Percentiles rank a stretch among this genome's conserved stretches.
Conservation (phyloP, 2,329 filamentous ascomycete species). For the Penicillium capsulatum region DNA sequence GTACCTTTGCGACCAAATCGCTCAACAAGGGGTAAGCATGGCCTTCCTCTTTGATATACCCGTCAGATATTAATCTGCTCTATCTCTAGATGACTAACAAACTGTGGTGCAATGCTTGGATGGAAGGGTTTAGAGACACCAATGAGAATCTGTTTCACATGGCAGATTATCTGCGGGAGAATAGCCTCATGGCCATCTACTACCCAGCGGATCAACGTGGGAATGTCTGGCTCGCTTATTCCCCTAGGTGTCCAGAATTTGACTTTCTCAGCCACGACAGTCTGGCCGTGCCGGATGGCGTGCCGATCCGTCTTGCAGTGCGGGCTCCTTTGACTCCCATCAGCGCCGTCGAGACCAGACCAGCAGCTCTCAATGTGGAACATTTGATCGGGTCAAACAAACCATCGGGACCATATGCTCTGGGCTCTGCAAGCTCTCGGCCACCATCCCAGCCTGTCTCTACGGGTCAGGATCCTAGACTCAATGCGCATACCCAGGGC, state of each 20-base stretch:
- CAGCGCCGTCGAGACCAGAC: conserved; percentile 6
- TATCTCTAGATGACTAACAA: not conserved
- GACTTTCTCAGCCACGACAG: conserved; percentile 19
- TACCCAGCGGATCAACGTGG: conserved; percentile 11
- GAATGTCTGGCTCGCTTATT: conserved; percentile 30
- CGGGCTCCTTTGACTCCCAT: conserved; percentile 16
- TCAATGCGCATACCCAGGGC: too few species aligned
- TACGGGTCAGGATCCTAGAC: too few species aligned
- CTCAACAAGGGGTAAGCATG: too few species aligned
- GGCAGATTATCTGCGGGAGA: conserved; percentile 24
- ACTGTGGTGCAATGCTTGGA: conserved; percentile 27
- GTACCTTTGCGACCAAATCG: too few species aligned
- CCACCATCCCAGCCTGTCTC: too few species aligned
- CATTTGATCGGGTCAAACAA: too few species aligned
- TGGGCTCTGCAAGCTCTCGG: too few species aligned
- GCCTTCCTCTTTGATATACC: too few species aligned
- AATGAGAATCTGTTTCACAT: conserved; percentile 24
- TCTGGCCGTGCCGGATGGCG: conserved; percentile 2
- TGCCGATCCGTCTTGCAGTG: conserved; percentile 22
- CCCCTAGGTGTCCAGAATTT: conserved; percentile 24
- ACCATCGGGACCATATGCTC: too few species aligned
- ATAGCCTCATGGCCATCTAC: conserved; percentile 30
- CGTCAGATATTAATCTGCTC: not conserved
- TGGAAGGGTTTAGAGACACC: conserved; percentile 34
- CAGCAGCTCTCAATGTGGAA: too few species aligned